These are phyloP conservation scores for Zopfia rhizophila DNA, from an alignment of 2,329 filamentous ascomycete genomes.

Conservation along the genomic window DNA sequence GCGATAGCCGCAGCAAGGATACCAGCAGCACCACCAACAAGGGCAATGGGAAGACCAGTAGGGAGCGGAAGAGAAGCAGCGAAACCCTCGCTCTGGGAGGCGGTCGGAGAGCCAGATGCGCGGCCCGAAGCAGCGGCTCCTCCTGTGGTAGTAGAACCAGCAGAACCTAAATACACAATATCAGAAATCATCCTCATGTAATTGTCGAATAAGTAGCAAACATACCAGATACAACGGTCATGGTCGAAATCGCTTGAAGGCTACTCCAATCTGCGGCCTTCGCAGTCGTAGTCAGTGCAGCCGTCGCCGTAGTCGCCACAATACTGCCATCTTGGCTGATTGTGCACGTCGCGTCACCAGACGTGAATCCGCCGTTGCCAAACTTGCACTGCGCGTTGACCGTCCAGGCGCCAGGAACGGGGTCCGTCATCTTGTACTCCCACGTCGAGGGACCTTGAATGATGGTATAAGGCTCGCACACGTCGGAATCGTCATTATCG, in stretches of 20 bases:
- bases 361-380: slow-evolving; percentile 33
- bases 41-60: slow-evolving; percentile 29
- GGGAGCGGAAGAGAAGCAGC: slow-evolving; percentile 31
- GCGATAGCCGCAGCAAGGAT: slow-evolving; percentile 35
- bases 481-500: slow-evolving; percentile 10
- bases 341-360: slow-evolving; percentile 36
- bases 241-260: too few species aligned
- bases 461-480: slow-evolving; percentile 36
- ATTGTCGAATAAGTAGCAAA: too few species aligned
- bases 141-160: too few species aligned
- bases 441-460: slow-evolving; percentile 35
- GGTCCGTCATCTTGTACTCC: slow-evolving; percentile 33
- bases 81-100: slow-evolving; percentile 23
- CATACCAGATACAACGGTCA: slow-evolving; percentile 26
- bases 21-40: slow-evolving; percentile 36
- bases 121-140: slow-evolving; percentile 18
- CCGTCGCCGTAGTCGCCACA: too few species aligned
- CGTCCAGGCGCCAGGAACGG: slow-evolving; percentile 28
- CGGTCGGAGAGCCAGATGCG: slow-evolving; percentile 18
- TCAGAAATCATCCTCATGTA: too few species aligned
- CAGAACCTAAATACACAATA: too few species aligned
- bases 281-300: too few species aligned
- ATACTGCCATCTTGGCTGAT: slow-evolving; percentile 22
- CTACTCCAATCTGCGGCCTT: too few species aligned
- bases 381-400: slow-evolving; percentile 31